phyloP scores from a whole-genome alignment of 2,329 filamentous ascomycete species.

The Stromatinia cepivora region DNA sequence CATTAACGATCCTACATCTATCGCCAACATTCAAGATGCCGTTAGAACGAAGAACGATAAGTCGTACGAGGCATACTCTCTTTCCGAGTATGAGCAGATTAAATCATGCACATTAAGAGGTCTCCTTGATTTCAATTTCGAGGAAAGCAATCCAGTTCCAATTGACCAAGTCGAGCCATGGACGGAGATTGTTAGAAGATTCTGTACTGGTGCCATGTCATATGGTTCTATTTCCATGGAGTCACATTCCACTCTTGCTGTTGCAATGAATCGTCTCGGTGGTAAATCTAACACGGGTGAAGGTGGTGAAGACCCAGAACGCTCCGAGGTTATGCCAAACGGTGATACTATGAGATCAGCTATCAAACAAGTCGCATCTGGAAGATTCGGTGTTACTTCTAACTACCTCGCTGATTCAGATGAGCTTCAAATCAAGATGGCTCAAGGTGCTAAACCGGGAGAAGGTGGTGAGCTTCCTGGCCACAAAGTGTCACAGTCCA shows the following conservation, averaged over 20 bases:
- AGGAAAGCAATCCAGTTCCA: slow-evolving; percentile 78
- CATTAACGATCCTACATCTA: slow-evolving; percentile 90
- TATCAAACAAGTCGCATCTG: slow-evolving; percentile 96
- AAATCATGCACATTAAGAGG: slow-evolving; percentile 94
- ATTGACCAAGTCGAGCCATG: slow-evolving; percentile 97
- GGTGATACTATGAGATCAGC: slow-evolving; percentile 96
- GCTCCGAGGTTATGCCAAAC: slow-evolving; percentile 81
- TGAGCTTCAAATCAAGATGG: slow-evolving; percentile 99
- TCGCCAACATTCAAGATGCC: slow-evolving; percentile 96
- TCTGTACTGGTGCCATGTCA: slow-evolving; percentile 97
- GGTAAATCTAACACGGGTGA: slow-evolving; percentile 98
- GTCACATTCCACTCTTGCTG: slow-evolving; percentile 90
- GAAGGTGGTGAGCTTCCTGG: slow-evolving; percentile 96
- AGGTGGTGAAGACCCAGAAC: slow-evolving; percentile 92
- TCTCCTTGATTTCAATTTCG: slow-evolving; percentile 94
- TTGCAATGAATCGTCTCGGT: slow-evolving; percentile 94
- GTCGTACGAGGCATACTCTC: slow-evolving; percentile 95
- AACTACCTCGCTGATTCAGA: slow-evolving; percentile 94
- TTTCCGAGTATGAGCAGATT: slow-evolving; percentile 91
- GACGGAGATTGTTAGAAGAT: slow-evolving; percentile 95
- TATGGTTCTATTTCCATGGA: slow-evolving; percentile 99
- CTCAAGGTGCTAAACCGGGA: slow-evolving; percentile 94
- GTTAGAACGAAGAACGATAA: slow-evolving; percentile 98
- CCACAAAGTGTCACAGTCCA: slow-evolving; percentile 93
- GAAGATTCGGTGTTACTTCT: slow-evolving; percentile 93